Base-by-base conservation (phyloP, 805 yeast genomes). In the Lipomyces sp. region DNA sequence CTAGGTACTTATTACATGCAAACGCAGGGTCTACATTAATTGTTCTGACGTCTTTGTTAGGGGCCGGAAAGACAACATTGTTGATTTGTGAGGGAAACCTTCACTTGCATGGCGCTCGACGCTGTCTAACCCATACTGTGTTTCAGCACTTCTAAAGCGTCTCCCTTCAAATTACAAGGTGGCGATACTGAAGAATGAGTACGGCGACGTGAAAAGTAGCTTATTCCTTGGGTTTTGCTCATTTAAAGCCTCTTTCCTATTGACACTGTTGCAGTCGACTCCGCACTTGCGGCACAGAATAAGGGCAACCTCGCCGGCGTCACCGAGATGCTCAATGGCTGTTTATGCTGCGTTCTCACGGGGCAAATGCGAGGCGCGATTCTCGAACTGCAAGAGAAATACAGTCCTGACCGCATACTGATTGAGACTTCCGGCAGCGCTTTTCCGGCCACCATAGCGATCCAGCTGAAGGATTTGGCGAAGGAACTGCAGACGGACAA, bases 341-440 rank as follows among this genome's bases (percentile, higher is more conserved):
- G 61, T 29, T 28, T 57, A 5, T 57, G 61, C 45, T 57, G 61
- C 38, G 58, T 57, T 11, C 34, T 57, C 35, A 56, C 60, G 18
- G 61, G 61, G 5, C 60, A 53, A 33, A 47, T 57, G 60, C 53
- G 57, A 22, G 57, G 49, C 3, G 58, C 61, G 16, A 49, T 57
- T 16, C 24, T 43, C 16, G 60, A 57, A 33, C 23, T 57, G 14
- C 60, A 49, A 29, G 37, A 39, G 19, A 50, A 43, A 11, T 53
- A 49, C 39, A 11, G 44, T 16, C 61, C 61, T 3, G 61, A 57
- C 33, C 38, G 61, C 10, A 57, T 57, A 10, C 32, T 57, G 29
- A 47, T 57, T n/a, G 61, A 57, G 44, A 57, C 61, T 8, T 57
- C 61, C 2, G 61, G 61, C 18, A 56, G 57, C 19, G 61, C 61